Conservation (phyloP, 2,329 filamentous ascomycete genomes). For the Aspergillus sp. region DNA sequence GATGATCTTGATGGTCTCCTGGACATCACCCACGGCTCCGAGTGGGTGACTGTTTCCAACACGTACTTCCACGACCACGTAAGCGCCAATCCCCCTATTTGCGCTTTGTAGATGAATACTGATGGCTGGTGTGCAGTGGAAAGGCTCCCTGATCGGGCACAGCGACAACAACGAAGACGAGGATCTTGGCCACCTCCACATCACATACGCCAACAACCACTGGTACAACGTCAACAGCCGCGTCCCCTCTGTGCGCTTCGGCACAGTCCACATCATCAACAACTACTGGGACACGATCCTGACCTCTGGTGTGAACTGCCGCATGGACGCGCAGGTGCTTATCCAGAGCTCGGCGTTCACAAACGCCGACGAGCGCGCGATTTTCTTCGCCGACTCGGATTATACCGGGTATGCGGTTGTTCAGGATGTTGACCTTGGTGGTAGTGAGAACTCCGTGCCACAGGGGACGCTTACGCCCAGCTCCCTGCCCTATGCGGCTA, state of each 20-base stretch:
- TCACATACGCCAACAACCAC: conserved; percentile 71
- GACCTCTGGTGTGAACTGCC: conserved; percentile 59
- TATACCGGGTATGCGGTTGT: conserved; percentile 44
- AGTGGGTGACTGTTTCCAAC: conserved; percentile 61
- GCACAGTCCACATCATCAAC: conserved; percentile 67
- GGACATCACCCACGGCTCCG: conserved; percentile 66
- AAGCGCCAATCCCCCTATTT: not conserved
- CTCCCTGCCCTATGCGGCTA: conserved; percentile 58
- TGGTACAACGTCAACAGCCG: conserved; percentile 68
- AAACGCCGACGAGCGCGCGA: conserved; percentile 44
- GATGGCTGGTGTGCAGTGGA: conserved; percentile 44
- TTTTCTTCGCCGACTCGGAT: conserved; percentile 53
- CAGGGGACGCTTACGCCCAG: conserved; percentile 55
- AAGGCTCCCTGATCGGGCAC: conserved; percentile 64
- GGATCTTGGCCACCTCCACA: conserved; percentile 64
- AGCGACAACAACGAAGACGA: conserved; percentile 61
- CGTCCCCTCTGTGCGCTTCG: conserved; percentile 67
- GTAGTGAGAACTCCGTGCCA: conserved; percentile 54
- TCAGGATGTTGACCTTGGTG: conserved; percentile 54
- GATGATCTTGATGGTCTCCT: conserved; percentile 72
- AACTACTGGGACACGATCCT: conserved; percentile 51
- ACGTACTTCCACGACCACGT: conserved; percentile 59
- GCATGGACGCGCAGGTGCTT: conserved; percentile 60
- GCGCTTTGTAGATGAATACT: not conserved
- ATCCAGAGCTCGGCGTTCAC: conserved; percentile 61